These are phyloP conservation scores for Citropsis articulata DNA, from an alignment of 345 rosid species.

Conservation along the genomic window DNA sequence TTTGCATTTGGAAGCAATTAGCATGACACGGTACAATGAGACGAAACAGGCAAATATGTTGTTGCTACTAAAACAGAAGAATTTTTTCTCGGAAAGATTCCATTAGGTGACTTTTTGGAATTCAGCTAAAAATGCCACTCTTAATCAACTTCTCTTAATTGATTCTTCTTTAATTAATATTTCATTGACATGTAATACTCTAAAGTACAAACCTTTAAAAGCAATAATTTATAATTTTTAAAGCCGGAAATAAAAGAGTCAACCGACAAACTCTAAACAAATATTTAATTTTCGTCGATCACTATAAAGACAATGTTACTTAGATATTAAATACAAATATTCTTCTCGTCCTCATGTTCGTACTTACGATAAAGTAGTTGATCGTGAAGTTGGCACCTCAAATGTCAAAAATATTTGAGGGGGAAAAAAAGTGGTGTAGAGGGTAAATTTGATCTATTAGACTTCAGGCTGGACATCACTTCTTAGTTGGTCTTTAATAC, in stretches of 20 bases:
- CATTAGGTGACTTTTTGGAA: background rate
- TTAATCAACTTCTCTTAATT: background rate
- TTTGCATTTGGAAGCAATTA: background rate
- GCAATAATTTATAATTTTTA: background rate
- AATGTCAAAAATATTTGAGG: no score
- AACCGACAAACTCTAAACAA: background rate
- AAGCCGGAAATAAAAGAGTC: background rate
- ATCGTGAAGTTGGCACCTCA: no score
- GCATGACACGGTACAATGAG: background rate
- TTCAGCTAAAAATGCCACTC: no score
- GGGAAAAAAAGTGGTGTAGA: no score
- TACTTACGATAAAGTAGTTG: no score
- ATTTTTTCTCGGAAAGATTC: background rate
- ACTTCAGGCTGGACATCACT: no score
- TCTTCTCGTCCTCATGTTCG: background rate
- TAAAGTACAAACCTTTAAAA: background rate
- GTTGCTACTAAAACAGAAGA: background rate
- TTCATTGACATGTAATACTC: background rate
- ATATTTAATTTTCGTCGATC: background rate
- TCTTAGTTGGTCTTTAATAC: no score
- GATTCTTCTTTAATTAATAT: background rate
- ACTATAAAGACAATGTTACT: background rate
- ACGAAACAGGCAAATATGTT: constrained; percentile 1
- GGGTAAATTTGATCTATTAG: no score
- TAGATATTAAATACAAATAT: background rate